Conservation (phyloP, 2,329 filamentous ascomycete species). For the Trichoderma aggressivum region DNA sequence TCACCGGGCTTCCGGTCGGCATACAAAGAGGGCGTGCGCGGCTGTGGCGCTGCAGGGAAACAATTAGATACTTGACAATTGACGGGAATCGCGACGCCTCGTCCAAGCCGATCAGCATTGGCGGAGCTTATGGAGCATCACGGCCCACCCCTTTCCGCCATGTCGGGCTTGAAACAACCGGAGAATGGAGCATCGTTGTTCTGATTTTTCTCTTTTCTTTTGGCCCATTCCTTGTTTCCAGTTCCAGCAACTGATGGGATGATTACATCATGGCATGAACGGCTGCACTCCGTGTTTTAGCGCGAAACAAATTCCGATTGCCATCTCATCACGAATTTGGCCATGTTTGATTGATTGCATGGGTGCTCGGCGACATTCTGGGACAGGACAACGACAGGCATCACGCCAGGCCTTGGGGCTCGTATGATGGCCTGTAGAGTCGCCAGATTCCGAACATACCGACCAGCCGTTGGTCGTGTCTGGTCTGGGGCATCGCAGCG, state of each 20-base stretch:
- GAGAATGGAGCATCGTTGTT: background rate
- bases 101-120: background rate
- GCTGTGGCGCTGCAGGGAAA: background rate
- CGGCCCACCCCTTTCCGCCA: conserved; percentile 1
- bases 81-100: background rate
- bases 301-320: background rate
- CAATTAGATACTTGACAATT: background rate
- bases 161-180: background rate
- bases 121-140: conserved; percentile 8
- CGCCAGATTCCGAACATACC: background rate
- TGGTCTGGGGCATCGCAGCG: background rate
- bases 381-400: background rate
- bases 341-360: background rate
- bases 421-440: background rate
- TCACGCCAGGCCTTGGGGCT: background rate
- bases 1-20: conserved; percentile 2
- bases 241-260: background rate
- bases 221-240: background rate
- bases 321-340: background rate
- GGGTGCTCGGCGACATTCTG: background rate
- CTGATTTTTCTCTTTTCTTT: background rate
- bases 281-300: background rate
- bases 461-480: background rate
- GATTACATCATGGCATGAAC: conserved; percentile 12
- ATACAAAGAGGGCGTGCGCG: conserved; percentile 2